Evolutionary conservation across 805 yeast genomes (phyloP).

Genomic region (Saturnispora saitoi): DNA sequence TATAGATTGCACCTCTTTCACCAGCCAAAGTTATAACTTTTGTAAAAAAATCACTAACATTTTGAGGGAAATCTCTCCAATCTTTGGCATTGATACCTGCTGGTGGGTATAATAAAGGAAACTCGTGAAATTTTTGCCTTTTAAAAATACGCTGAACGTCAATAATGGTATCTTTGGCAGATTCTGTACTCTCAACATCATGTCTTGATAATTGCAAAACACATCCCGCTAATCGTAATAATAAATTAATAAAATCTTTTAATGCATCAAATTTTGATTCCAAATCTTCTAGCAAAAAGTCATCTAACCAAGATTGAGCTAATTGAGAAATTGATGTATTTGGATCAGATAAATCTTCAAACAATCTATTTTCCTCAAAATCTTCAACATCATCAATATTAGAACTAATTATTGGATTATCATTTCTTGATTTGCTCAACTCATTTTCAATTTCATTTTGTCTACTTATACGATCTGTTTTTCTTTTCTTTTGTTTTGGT

Average conservation of each 20-base stretch:
- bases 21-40: conserved; percentile 44
- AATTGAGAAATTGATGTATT: conserved; percentile 42
- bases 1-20: conserved; percentile 53
- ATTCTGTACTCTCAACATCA: conserved; percentile 46
- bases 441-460: not conserved
- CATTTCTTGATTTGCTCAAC: not conserved
- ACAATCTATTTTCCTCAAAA: conserved; percentile 39
- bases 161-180: conserved; percentile 63
- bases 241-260: conserved; percentile 55
- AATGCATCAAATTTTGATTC: conserved; percentile 40
- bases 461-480: not conserved
- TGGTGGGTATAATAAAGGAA: conserved; percentile 37
- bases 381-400: conserved; percentile 34
- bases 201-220: conserved; percentile 59
- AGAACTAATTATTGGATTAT: not conserved
- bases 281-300: conserved; percentile 31
- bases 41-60: conserved; percentile 47
- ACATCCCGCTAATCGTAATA: conserved; percentile 68
- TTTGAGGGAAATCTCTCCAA: conserved; percentile 43
- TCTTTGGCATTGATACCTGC: conserved; percentile 31
- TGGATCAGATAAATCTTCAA: conserved; percentile 42
- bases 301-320: conserved; percentile 51
- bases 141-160: conserved; percentile 61
- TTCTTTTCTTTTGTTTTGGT: conserved; percentile 1
- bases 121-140: conserved; percentile 57